Base-by-base conservation (phyloP, 2,329 filamentous ascomycete species). In the Hymenoscyphus fraxineus region DNA sequence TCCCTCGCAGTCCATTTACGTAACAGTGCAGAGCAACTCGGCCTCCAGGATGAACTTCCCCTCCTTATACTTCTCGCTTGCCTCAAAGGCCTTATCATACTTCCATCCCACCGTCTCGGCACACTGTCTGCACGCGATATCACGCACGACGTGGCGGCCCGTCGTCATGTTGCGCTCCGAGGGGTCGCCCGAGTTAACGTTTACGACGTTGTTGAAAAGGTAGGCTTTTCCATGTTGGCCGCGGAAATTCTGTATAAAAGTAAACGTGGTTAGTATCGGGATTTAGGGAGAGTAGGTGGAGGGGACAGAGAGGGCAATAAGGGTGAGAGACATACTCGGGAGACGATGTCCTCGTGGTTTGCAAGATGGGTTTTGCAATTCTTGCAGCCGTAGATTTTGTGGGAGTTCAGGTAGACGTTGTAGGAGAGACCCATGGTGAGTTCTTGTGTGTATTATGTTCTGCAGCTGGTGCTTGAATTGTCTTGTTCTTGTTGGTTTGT, bases 171-270 rank as follows among this genome's bases (percentile, higher is more conserved):
- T 96, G 70, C 95, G 92, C 80, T 99, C 95, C 76, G 85, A 89
- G n/a, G 94, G 86, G 66, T 96, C 91, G 71, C 90, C 89, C 57
- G 88, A 83, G 69, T 88, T 89, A 76, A 96, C 85, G 79, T 99
- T 99, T 78, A 99, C 95, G 63, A 99, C 95, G 68, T 78, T 87
- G 79, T 94, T 91, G 83, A 99, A 98, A 70, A 99, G 89, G 79
- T 93, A 99, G 63, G 95, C 95, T 80, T 98, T 98, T 76, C 95
- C 95, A 78, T 98, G 94, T 78, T 98, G 94, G 74, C 95, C 95
- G 67, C 95, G 92, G 82, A 99, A 99, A 80, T 96, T 97, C 93
- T 98, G 77, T 16, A 22, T 44, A 38, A 47, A 9, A 35, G 13
- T 47, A 41, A 3, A 32, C 9, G 31, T 16, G 12, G 60, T 27